Base-by-base conservation (phyloP, 768 basidiomycete genomes). In the Sistotremastrum niveocremeum region DNA sequence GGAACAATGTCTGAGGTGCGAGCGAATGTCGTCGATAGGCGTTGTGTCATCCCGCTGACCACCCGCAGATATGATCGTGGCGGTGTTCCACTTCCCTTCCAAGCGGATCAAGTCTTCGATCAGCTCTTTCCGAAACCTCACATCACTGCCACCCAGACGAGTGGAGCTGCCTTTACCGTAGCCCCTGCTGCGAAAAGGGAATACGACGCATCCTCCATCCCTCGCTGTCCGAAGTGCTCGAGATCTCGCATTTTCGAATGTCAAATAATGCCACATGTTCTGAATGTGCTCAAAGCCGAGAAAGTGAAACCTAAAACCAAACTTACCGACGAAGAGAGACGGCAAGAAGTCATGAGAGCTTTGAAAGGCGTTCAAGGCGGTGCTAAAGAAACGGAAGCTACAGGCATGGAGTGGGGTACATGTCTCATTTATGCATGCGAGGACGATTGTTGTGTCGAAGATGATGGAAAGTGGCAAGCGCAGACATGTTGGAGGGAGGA, bases 351-450 rank as follows among this genome's bases (percentile, higher is more conserved):
- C 6, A 71, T 78, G 55, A 60, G 65, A 36, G 66, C 65, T 28
- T 58, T 87, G 50, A 75, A 76, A 54, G 69, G 66, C 8, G 20
- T 20, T 20, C 20, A 20, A 20, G 20, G 20, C 20, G 63, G 54
- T 33, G 64, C 63, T 33, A 65, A 62, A 7, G 55, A 53, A 43
- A 58, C 62, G 1, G 73, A 67, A 9, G 67, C 70, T 44, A 64
- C 66, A 37, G 82, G 81, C 0, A 91, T 98, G 87, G 89, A 93
- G 48, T 98, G 91, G 89, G 94, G 94, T 0, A 93, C 85, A 1
- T 79, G 83, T 47, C 68, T 94, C 66, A 70, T 98, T 7, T 94
- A 91, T 63, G 84, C 84, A 1, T 97, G 94, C 56, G 73, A 73
- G 55, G 71, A 71, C 40, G 87, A 94, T 59, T 95, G 91, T 58